These are phyloP conservation scores for Penicillium chermesinum DNA, from an alignment of 495 filamentous ascomycete genomes.

Conservation along the genomic window DNA sequence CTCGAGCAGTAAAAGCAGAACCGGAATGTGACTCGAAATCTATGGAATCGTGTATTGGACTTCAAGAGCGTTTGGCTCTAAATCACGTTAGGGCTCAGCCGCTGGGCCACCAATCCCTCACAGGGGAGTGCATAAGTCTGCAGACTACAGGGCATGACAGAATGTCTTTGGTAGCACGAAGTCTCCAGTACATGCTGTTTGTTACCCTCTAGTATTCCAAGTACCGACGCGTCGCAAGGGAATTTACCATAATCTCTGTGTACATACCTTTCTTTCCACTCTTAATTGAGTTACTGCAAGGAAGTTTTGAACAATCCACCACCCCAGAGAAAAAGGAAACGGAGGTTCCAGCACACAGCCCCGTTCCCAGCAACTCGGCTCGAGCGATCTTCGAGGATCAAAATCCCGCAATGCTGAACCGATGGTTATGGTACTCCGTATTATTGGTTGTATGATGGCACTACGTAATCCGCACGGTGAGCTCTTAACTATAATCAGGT, in stretches of 20 bases:
- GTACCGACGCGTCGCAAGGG: neutral
- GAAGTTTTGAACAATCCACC: neutral
- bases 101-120: neutral
- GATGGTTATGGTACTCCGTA: neutral
- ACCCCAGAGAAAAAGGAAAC: neutral
- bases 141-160: neutral
- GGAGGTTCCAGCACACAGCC: neutral
- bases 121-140: neutral
- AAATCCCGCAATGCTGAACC: neutral
- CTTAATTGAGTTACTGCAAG: no score
- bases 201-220: no score
- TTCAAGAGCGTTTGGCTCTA: no score
- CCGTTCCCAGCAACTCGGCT: constrained; percentile 4
- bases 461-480: no score
- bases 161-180: neutral
- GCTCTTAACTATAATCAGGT: no score
- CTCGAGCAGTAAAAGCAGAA: constrained; percentile 3
- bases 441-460: no score
- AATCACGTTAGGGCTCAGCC: neutral
- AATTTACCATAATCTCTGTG: no score
- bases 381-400: constrained; percentile 1
- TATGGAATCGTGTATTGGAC: neutral
- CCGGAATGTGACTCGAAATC: constrained; percentile 10
- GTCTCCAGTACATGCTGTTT: neutral
- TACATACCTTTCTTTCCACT: no score